Conservation (phyloP, 371 early-diverging fungal species). For the Parasitella parasitica region DNA sequence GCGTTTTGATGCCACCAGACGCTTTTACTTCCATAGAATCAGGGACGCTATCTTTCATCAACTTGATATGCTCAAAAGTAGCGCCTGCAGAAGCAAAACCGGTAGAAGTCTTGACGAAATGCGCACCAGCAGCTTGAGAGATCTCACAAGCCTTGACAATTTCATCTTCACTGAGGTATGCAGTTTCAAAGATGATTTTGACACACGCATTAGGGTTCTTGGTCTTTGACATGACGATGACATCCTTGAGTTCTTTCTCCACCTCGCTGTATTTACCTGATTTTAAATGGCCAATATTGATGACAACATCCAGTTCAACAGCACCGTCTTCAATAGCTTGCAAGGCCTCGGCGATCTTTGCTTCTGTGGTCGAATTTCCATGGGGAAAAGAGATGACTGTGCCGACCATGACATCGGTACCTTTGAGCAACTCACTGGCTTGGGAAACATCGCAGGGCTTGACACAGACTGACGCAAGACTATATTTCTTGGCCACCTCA, state of each 20-base stretch:
- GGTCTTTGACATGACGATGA: conserved; percentile 45
- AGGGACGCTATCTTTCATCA: conserved; percentile 56
- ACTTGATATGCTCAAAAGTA: conserved; percentile 50
- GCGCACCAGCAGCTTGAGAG: conserved; percentile 57
- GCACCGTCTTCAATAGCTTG: conserved; percentile 62
- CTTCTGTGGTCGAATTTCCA: conserved; percentile 57
- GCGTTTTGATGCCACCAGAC: conserved; percentile 63
- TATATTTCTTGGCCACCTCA: conserved; percentile 52
- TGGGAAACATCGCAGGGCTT: conserved; percentile 66
- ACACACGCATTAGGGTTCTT: conserved; percentile 49
- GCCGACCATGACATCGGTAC: conserved; percentile 55
- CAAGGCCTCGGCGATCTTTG: conserved; percentile 59
- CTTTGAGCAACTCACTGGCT: conserved; percentile 46
- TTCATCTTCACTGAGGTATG: conserved; percentile 59
- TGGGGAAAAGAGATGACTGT: conserved; percentile 72
- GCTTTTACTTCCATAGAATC: conserved; percentile 59
- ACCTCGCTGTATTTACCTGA: conserved; percentile 51
- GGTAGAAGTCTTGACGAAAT: conserved; percentile 71
- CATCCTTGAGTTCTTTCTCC: conserved; percentile 46
- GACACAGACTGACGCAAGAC: conserved; percentile 63
- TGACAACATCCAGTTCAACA: conserved; percentile 64
- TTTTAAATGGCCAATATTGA: conserved; percentile 62
- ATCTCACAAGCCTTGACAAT: conserved; percentile 55
- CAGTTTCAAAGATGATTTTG: conserved; percentile 69
- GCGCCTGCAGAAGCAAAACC: conserved; percentile 66